A percentile compares a stretch with the other conserved stretches of the same genome.
These are phyloP conservation scores for Pleurozium schreberi DNA, from an alignment of 225 moss, liverwort and hornwort species.

Conservation along the genomic window DNA sequence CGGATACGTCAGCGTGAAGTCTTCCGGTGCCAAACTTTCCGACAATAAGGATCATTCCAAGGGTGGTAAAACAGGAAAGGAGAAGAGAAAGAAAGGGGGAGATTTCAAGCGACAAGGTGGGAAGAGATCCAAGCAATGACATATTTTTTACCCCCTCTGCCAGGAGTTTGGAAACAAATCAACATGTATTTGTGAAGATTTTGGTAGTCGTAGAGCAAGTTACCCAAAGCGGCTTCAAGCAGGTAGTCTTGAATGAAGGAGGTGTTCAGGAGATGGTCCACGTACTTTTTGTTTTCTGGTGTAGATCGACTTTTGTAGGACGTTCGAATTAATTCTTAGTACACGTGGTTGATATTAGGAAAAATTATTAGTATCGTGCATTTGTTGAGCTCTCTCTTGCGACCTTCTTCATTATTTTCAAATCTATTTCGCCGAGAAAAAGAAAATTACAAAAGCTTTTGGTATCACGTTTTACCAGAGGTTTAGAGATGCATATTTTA, in stretches of 20 bases:
- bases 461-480: not conserved
- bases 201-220: not conserved
- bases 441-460: not conserved
- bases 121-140: slow-evolving; percentile 34
- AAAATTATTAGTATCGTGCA: not conserved
- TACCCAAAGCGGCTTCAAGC: not conserved
- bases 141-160: no score
- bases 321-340: not conserved
- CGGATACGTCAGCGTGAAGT: slow-evolving; percentile 70
- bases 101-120: slow-evolving; percentile 36
- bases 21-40: slow-evolving; percentile 12
- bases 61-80: slow-evolving; percentile 27
- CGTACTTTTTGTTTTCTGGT: not conserved
- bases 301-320: not conserved
- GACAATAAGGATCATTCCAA: slow-evolving; percentile 19
- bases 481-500: not conserved
- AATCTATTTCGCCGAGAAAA: not conserved
- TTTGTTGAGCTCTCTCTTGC: not conserved
- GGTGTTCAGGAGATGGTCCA: not conserved
- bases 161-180: not conserved
- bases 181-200: slow-evolving; percentile 7
- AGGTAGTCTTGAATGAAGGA: not conserved
- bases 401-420: not conserved
- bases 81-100: slow-evolving; percentile 39
- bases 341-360: not conserved